Evolutionary conservation across 2,329 filamentous ascomycete genomes (phyloP), one percentile per base, ranked within the genome.

Genomic region (Fusarium camptoceras): DNA sequence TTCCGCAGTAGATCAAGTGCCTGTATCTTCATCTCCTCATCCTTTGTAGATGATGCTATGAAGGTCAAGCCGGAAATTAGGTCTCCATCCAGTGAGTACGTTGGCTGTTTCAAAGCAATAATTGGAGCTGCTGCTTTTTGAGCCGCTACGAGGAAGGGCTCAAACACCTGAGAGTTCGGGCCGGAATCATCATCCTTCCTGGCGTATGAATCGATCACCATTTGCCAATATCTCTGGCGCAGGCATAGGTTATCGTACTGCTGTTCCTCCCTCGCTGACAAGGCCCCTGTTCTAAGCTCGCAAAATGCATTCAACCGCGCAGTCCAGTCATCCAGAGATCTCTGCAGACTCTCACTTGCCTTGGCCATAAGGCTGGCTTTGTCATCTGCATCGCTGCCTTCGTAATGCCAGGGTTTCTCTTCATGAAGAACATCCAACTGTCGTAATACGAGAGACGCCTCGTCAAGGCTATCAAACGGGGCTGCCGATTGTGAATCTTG

Each of bases 181-280:
- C 7, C 2, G 27, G 53, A 28, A 28, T 49, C 30, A 8, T 24
- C 8, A 7, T 27, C 25, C 25, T 27, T 37, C 34, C 9, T 0
- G 44, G 55, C 37, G 34, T 30, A 30, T 41, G 27, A 14, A 6
- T 57, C 25, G 2, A 57, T 57, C 0, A 22, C 28, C 46, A 42
- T 43, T 18, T 57, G 55, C 46, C 46, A 57, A 6, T 57, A 57
- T 4, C 27, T 18, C 4, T 50, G 55, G 8, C 44, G 44, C 6
- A 57, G 16, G 10, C 44, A 39, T 4, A 57, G 16, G 4, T 50
- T 57, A 11, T 28, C 20, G 20, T 34, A 57, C 22, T 51, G n/a
- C 9, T 51, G 46, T 24, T 51, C 18, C 0, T 49, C 55, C 10
- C 42, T 39, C 1, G 14, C 18, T 3, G 9, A 2, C 16, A 34